Evolutionary conservation across 768 basidiomycete species (phyloP), one percentile per base, ranked within the genome.

Genomic region (Tremella yokohamensis): DNA sequence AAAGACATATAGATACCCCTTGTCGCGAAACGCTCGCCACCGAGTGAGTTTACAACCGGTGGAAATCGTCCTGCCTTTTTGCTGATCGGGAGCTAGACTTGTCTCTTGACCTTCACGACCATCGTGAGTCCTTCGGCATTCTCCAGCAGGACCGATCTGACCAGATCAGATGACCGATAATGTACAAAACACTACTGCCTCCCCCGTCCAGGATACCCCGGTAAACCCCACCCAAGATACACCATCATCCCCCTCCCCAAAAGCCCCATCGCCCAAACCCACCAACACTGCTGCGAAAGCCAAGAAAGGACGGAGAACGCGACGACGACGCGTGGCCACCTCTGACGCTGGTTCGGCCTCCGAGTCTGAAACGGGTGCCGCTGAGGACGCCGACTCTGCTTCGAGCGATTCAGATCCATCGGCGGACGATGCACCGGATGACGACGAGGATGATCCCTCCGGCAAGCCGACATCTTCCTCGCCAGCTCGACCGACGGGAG

Each of bases 291-390:
- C 29, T 34, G 8, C 40, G 7, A 52, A 58, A 59, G 16, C 38
- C 29, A 40, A 40, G 12, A 48, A 50, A 49, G 29, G 49, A 20
- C 61, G 65, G 3, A 42, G 59, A 52, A 45, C 64, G 51, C 65
- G 58, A 15, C 58, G 65, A 12, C 65, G 65, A 9, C 58, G 65
- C 39, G 65, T 52, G 1, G 51, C 61, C 25, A 49, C 25, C 9
- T 58, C 56, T 12, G 58, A 60, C 38, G 51, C 16, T 39, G 51
- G 24, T 1, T 16, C 12, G 18, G 45, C 58, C 49, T 50, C 25
- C 25, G 39, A 62, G 20, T 24, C 56, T 11, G 48, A 60, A 40
- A 48, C 56, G 40, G 61, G 50, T 8, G 54, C 20, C 49, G 56
- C 37, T 4, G 56, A 58, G 11, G 60, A 61, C n/a, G 47, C n/a